Evolutionary conservation across 768 basidiomycete species (phyloP).

Genomic region (Xerocomus potaroensis): DNA sequence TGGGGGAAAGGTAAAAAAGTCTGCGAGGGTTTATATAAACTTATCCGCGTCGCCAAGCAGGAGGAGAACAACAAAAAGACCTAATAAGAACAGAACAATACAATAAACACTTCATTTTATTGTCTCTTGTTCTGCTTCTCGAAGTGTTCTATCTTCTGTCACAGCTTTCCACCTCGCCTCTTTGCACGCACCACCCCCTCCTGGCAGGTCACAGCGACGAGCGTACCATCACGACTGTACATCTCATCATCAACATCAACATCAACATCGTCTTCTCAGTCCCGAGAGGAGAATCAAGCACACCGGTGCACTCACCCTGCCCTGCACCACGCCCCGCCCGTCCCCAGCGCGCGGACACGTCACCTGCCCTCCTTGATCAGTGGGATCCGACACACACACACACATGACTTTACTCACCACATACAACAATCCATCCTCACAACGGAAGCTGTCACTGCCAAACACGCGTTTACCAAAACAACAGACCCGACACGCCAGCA

Average conservation of each 20-base stretch:
- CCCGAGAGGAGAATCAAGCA: too few relatives aligned
- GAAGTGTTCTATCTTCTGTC: constrained; percentile 8
- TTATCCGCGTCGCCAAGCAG: constrained; percentile 27
- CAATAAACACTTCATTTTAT: constrained; percentile 27
- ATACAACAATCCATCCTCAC: constrained; percentile 78
- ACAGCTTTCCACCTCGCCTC: constrained; percentile 36
- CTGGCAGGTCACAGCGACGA: constrained; percentile 76
- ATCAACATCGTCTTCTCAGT: too few relatives aligned
- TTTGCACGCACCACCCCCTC: constrained; percentile 73
- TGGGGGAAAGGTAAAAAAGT: constrained; percentile 5
- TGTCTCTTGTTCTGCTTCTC: constrained; percentile 16
- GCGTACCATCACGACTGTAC: constrained; percentile 59
- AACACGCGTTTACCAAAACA: constrained; percentile 2
- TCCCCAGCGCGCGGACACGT: constrained; percentile 57
- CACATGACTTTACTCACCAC: constrained; percentile 46
- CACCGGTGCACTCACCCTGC: constrained; percentile 48
- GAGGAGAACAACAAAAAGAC: constrained; percentile 31
- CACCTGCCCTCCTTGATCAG: constrained; percentile 40
- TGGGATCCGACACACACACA: not conserved
- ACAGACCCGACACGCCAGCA: not conserved
- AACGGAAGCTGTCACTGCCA: constrained; percentile 65
- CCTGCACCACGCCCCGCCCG: constrained; percentile 67
- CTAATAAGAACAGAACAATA: constrained; percentile 27
- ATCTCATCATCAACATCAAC: too few relatives aligned
- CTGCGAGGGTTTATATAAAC: constrained; percentile 22